Evolutionary conservation across 352 stramenopile genomes (phyloP), one percentile per base, ranked within the genome.

Genomic region (Globisporangium okanoganense): DNA sequence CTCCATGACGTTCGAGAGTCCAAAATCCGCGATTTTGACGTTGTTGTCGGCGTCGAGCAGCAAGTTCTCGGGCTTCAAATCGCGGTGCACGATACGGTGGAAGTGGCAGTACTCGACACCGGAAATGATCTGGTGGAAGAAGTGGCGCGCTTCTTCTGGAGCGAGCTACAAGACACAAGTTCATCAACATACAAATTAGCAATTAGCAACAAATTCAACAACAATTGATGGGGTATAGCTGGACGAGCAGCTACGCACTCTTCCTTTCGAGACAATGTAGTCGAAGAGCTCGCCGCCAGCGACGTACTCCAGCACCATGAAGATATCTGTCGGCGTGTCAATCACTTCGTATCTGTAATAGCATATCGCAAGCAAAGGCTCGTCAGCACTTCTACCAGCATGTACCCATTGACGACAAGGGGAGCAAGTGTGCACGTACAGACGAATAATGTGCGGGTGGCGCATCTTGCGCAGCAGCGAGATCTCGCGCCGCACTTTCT

Each of bases 21-120:
- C 98, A 80, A 99, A 99, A 73, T 99, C 98, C 10, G 97, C 98
- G 75, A 99, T 99, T 75, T 99, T 99, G 69, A 99, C 97, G 72
- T 99, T 99, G 66, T 99, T 97, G 70, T 99, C 97, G 9, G 90
- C 92, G 75, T 99, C 97, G 33, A 99, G 73, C 48, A 99, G 80
- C 50, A 99, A 68, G 73, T 99, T 99, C 56, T 99, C 96, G 5
- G 97, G 97, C 72, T 99, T 99, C 36, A 99, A 80, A 77, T 99
- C 97, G 64, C 97, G 87, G 69, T 99, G 98, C 44, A 99, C 97
- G 64, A 99, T 98, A 65, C 97, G 95, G 72, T 99, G 96, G 68
- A 98, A 99, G 78, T 99, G 98, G 69, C 97, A 99, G 76, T 99
- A 99, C 78, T 99, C 97, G 36, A 99, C 92, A n/a, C 96, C 97